Base-by-base conservation (phyloP, 768 basidiomycete genomes). In the Termitomyces sp. region DNA sequence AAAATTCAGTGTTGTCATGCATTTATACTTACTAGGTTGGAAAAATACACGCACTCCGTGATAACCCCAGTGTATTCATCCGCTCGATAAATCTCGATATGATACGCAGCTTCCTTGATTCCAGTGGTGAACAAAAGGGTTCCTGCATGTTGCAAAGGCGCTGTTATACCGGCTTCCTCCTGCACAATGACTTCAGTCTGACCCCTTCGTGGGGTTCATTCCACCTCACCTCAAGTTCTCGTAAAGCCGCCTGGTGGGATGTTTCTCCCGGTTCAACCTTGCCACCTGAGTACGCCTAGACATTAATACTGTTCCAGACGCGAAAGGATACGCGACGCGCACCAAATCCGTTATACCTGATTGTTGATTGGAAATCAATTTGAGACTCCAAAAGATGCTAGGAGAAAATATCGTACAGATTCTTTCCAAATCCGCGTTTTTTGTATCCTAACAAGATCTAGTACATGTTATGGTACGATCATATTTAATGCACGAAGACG, bases 291-390 rank as follows among this genome's bases (percentile, higher is more conserved):
- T 16, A 18, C 47, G 6, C 16, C 36, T 22, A 51, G 51, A 31
- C 13, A 55, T 22, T 39, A 37, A 22, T 41, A 33, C 6, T 20
- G 27, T 53, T 39, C 18, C 1, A 15, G 5, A 2, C 31, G 4
- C 24, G n/a, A 12, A 39, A 31, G 4, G 20, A 46, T 16, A 39
- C 39, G 48, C 36, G 41, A 50, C 15, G 58, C 68, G 33, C 54
- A 78, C 91, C 92, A 63, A 94, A 95, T 4, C 93, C 93, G 61
- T 95, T 95, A 66, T 82, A 93, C 66, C 93, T 93, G 65, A 49
- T 20, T 18, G 18, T 54, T 45, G 37, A 56, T 41, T 52, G 18
- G n/a, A 30, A 57, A 27, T n/a, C 39, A 49, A 44, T 42, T 34
- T 34, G 45, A 37, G 41, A 48, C 37, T 37, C 16, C 13, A 1